Evolutionary conservation across 2,329 filamentous ascomycete species (phyloP).

Genomic region (Chalara sp.): DNA sequence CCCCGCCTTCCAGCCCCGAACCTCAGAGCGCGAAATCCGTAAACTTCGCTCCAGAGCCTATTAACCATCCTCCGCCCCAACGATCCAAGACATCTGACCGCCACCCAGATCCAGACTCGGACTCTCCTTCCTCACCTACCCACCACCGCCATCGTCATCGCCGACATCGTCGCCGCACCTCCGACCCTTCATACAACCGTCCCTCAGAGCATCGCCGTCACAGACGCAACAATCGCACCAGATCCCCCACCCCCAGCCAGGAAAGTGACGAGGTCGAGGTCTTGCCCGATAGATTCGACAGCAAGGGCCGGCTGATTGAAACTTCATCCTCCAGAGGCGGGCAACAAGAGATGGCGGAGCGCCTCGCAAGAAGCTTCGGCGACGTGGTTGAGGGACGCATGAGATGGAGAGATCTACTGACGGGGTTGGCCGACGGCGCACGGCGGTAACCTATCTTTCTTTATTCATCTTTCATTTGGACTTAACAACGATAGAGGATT

Average conservation of each 20-base stretch:
- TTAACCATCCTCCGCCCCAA: slow-evolving; percentile 19
- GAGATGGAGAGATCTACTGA: slow-evolving; percentile 24
- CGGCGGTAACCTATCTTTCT: background rate
- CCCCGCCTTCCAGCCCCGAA: slow-evolving; percentile 8
- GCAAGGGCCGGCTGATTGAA: slow-evolving; percentile 18
- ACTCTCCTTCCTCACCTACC: background rate
- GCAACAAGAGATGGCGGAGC: slow-evolving; percentile 23
- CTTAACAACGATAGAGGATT: background rate
- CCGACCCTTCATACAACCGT: slow-evolving; percentile 23
- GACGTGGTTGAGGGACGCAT: slow-evolving; percentile 24
- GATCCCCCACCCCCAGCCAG: slow-evolving; percentile 10
- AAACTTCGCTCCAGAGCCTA: slow-evolving; percentile 25
- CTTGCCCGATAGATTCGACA: slow-evolving; percentile 25
- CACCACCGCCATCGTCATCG: slow-evolving; percentile 7
- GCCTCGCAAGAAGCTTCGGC: slow-evolving; percentile 16
- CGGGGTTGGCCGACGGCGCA: slow-evolving; percentile 14
- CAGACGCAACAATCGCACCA: slow-evolving; percentile 7
- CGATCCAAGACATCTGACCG: slow-evolving; percentile 8
- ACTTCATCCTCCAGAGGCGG: background rate
- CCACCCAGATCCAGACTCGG: background rate
- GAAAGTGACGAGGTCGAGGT: slow-evolving; percentile 16
- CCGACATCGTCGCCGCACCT: slow-evolving; percentile 17
- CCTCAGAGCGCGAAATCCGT: slow-evolving; percentile 21
- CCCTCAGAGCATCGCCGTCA: slow-evolving; percentile 13
- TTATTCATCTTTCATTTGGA: background rate